phyloP scores from a whole-genome alignment of 1,284 basidiomycete species.

The Polyporus tsugae region DNA sequence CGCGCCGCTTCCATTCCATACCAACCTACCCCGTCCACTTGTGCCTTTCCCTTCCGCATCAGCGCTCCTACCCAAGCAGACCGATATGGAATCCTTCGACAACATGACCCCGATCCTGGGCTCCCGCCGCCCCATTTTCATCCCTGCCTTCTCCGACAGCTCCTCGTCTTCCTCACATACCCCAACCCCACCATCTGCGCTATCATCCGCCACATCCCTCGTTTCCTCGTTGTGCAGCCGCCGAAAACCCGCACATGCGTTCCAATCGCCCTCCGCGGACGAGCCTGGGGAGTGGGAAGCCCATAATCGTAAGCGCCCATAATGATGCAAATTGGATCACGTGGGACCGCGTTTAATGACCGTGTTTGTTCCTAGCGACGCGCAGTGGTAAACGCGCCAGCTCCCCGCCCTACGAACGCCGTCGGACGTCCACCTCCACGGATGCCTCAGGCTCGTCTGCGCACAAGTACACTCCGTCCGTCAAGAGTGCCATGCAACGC shows the following conservation, averaged over 20 bases:
- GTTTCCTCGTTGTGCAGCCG: conserved; percentile 11
- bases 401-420: conserved; percentile 26
- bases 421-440: conserved; percentile 20
- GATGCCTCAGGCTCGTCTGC: conserved; percentile 20
- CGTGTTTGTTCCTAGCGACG: conserved; percentile 18
- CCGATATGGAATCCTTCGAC: conserved; percentile 29
- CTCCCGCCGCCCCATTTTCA: conserved; percentile 29
- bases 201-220: neutral
- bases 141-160: conserved; percentile 21
- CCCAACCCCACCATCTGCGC: conserved; percentile 15
- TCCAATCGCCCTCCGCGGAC: conserved; percentile 28
- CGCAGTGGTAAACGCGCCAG: conserved; percentile 23
- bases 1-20: neutral
- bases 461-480: conserved; percentile 10
- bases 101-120: conserved; percentile 27
- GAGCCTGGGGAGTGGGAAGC: conserved; percentile 29
- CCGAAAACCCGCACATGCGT: conserved; percentile 24
- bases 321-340: conserved; percentile 26
- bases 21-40: neutral
- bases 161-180: conserved; percentile 27
- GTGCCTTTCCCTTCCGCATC: neutral
- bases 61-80: conserved; percentile 1
- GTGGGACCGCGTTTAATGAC: conserved; percentile 29
- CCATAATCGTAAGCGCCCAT: conserved; percentile 30
- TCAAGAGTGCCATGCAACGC: conserved; percentile 28